Evolutionary conservation across 2,329 filamentous ascomycete genomes (phyloP), one percentile per base, ranked within the genome.

Genomic region (Claviceps maximensis): DNA sequence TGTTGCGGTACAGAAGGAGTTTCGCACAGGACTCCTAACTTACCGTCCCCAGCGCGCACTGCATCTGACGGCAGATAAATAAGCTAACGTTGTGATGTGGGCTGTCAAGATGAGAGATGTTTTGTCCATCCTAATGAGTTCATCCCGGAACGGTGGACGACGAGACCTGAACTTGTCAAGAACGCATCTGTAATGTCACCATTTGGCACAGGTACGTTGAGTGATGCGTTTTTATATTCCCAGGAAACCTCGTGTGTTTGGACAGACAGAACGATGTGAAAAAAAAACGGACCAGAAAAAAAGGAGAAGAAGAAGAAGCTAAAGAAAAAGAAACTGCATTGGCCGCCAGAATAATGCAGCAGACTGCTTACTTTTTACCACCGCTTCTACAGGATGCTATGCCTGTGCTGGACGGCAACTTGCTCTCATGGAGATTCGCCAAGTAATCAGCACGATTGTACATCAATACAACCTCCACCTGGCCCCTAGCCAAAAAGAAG

Each of bases 81-180:
- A n/a, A n/a, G n/a, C n/a, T n/a, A n/a, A n/a, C n/a, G n/a, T n/a
- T n/a, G n/a, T n/a, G n/a, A n/a, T n/a, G n/a, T n/a, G 15, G 4
- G 27, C 27, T 29, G 4, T 29, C 4, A 29, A 59, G 56, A 54
- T 49, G 46, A 52, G 13, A 48, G 50, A 38, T 56, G 36, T 13
- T 59, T 58, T 21, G 50, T 40, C 9, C 41, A 55, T 7, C 53
- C 56, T 3, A 19, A 56, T 36, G 51, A 49, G 9, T 61, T 61
- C 31, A 57, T 61, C 8, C 59, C 59, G 4, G 60, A 61, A 55
- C 57, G 60, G n/a, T 61, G 59, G 60, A 60, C 56, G 0, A 56
- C 55, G 3, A 50, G 55, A 1, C 57, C 57, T 1, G 60, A 61
- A 1, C 40, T 61, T 5, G 49, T 61, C 10, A 55, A 58, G 9